A percentile compares a stretch with the other conserved stretches of the same genome.
These are phyloP conservation scores for Calocybe cyanea DNA, from an alignment of 768 basidiomycete genomes.

Conservation along the genomic window DNA sequence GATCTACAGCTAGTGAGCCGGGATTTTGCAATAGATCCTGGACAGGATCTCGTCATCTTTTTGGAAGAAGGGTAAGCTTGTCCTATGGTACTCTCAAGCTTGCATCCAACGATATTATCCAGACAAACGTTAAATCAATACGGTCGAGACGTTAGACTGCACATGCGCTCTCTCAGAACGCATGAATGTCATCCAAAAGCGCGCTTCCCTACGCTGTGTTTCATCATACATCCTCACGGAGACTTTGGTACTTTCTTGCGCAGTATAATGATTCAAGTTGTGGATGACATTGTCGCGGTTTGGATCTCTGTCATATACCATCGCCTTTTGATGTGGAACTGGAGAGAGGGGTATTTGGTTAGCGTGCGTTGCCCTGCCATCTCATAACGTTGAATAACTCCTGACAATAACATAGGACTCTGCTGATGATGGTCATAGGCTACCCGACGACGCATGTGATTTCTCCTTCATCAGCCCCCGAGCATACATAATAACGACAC, in stretches of 20 bases:
- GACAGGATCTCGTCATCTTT: slow-evolving; percentile 52
- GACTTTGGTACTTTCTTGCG: slow-evolving; percentile 18
- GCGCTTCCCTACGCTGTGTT: slow-evolving; percentile 20
- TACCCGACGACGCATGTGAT: slow-evolving; percentile 27
- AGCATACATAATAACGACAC: slow-evolving; percentile 39
- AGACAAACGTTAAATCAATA: neutral
- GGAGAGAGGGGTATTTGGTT: slow-evolving; percentile 16
- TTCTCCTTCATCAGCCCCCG: slow-evolving; percentile 45
- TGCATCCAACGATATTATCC: neutral
- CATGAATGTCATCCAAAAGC: slow-evolving; percentile 42
- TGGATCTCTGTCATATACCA: slow-evolving; percentile 30
- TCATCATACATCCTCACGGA: slow-evolving; percentile 20
- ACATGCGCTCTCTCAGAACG: slow-evolving; percentile 41
- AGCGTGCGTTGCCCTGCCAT: slow-evolving; percentile 1
- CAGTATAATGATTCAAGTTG: slow-evolving; percentile 45
- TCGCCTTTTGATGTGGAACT: slow-evolving; percentile 23
- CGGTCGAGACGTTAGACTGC: slow-evolving; percentile 22
- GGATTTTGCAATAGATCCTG: slow-evolving; percentile 65
- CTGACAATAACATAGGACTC: slow-evolving; percentile 5
- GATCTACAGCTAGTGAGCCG: slow-evolving; percentile 39
- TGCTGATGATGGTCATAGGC: slow-evolving; percentile 1
- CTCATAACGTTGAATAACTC: neutral
- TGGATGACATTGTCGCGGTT: slow-evolving; percentile 49
- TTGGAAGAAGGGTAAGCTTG: slow-evolving; percentile 17
- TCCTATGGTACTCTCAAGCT: slow-evolving; percentile 9